Evolutionary conservation across 352 stramenopile species (phyloP), one percentile per base, ranked within the genome.

Genomic region (Saprolegnia parasitica): DNA sequence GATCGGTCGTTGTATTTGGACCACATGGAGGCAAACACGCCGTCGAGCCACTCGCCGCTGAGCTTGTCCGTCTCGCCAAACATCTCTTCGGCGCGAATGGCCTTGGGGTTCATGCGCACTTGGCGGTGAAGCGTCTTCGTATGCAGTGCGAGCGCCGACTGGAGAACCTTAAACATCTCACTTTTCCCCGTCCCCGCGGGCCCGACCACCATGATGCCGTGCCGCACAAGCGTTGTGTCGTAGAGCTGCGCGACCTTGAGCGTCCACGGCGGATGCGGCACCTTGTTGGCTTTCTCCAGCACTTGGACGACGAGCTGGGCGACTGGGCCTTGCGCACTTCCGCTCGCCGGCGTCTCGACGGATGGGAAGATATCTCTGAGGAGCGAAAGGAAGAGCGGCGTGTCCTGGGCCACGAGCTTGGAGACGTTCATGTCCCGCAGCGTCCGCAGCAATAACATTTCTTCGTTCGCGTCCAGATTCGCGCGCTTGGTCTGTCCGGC

Each of bases 391-490:
- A 98, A 98, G 40, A 98, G 84, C 0, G 92, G 92, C 5, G 97
- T 81, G 76, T 98, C 92, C 10, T 96, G 83, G 20, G 89, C 86
- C 5, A 98, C 78, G 23, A 98, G 89, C 75, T 98, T 98, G n/a
- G 88, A 93, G 5, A 98, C 73, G 61, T 98, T 98, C 73, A 92
- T 96, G 75, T 98, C 92, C 0, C 96, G 81, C 46, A 99, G 80
- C 15, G 95, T 98, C 13, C 95, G 90, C 81, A 98, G 98, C 40
- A 99, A 79, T 21, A 99, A 75, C 45, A 97, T 85, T 49, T 96
- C 86, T 76, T 99, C 96, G 32, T 88, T 88, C 26, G 89, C 91
- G 70, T 97, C 88, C 6, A 93, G 72, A 67, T 98, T 98, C 26
- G 96, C 83, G 11, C 96, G 89, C 81, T 98, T 98, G 15, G 90